phyloP scores from a whole-genome alignment of 2,329 filamentous ascomycete species.

The Fusarium globosum region DNA sequence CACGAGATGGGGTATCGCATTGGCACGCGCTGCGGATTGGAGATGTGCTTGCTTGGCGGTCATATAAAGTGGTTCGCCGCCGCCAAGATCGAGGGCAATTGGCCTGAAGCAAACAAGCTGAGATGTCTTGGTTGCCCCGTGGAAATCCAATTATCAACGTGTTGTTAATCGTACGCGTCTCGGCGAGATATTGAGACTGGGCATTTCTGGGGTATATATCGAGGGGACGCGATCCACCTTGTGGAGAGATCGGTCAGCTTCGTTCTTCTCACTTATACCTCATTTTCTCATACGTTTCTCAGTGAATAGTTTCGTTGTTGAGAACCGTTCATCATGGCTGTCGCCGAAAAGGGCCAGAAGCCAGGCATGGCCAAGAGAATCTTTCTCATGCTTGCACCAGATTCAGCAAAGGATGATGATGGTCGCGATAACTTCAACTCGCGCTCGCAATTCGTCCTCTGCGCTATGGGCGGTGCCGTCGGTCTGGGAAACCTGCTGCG shows the following conservation, averaged over 20 bases:
- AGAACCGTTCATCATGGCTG: conserved; percentile 23
- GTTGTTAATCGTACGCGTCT: neutral
- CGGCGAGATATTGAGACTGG: neutral
- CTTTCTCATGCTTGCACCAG: conserved; percentile 35
- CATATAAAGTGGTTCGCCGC: conserved; percentile 17
- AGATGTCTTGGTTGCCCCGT: conserved; percentile 19
- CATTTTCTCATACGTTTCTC: neutral
- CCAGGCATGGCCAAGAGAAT: conserved; percentile 33
- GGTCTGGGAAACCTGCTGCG: conserved; percentile 66
- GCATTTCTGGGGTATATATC: conserved; percentile 12
- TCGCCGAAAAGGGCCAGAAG: conserved; percentile 27
- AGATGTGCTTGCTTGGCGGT: conserved; percentile 24
- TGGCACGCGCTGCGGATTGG: conserved; percentile 23
- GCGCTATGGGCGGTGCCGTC: conserved; percentile 60
- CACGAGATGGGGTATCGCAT: conserved; percentile 28
- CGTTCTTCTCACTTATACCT: neutral
- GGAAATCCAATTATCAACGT: neutral
- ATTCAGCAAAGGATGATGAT: conserved; percentile 40
- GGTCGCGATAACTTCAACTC: conserved; percentile 45
- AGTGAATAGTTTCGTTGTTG: too few species aligned
- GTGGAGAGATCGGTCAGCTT: conserved; percentile 4
- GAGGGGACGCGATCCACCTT: conserved; percentile 9
- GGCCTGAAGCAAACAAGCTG: neutral
- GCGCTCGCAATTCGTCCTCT: conserved; percentile 43
- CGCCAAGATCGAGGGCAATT: conserved; percentile 27